Evolutionary conservation across 371 early-diverging fungal genomes (phyloP).

Genomic region (Conidiobolus incongruus): DNA sequence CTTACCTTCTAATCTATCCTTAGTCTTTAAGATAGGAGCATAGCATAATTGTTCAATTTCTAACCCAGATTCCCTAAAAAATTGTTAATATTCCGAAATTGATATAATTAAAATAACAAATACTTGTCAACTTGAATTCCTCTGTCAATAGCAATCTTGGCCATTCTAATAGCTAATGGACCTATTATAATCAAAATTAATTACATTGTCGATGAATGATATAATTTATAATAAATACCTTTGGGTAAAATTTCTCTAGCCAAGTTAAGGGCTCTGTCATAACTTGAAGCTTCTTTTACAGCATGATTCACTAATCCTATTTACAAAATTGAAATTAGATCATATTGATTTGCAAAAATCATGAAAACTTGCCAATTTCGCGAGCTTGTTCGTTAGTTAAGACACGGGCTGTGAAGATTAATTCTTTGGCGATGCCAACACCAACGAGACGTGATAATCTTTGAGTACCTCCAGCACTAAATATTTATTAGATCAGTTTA

Average conservation of each 20-base stretch:
- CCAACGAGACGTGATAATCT: slow-evolving; percentile 75
- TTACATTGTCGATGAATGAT: background rate
- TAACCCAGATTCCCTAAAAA: slow-evolving; percentile 48
- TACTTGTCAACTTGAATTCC: slow-evolving; percentile 66
- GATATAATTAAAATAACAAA: slow-evolving; percentile 7
- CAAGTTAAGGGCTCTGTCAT: slow-evolving; percentile 45
- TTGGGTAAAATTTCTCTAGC: slow-evolving; percentile 63
- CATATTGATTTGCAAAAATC: background rate
- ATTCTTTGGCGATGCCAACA: slow-evolving; percentile 70
- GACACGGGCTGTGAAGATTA: slow-evolving; percentile 65
- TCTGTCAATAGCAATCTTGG: slow-evolving; percentile 63
- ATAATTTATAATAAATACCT: slow-evolving; percentile 8
- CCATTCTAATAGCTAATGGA: slow-evolving; percentile 72
- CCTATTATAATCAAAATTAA: slow-evolving; percentile 15
- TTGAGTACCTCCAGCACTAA: slow-evolving; percentile 89
- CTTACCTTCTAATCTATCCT: slow-evolving; percentile 77
- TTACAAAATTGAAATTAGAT: background rate
- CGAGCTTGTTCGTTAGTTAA: slow-evolving; percentile 34
- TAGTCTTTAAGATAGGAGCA: slow-evolving; percentile 75
- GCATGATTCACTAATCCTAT: slow-evolving; percentile 62
- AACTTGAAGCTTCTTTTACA: slow-evolving; percentile 35
- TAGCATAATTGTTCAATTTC: slow-evolving; percentile 85
- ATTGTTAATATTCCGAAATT: background rate
- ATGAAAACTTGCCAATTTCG: slow-evolving; percentile 20
- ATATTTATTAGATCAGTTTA: background rate